phyloP scores from a whole-genome alignment of 495 filamentous ascomycete genomes.

The Hypoxylon perforatum region DNA sequence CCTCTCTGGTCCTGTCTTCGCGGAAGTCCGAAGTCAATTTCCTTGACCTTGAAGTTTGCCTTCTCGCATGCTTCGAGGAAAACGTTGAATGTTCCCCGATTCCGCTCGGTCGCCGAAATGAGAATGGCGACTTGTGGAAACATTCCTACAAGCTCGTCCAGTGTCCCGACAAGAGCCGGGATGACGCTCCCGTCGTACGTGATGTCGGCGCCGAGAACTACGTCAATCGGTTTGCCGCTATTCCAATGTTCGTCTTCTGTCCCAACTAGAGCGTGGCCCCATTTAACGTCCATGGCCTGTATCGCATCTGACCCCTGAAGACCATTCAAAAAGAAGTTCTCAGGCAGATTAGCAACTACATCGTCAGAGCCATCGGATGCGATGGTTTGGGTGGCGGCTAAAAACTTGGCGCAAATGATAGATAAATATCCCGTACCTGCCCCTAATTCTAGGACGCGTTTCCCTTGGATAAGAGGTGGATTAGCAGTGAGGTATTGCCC shows the following conservation, averaged over 20 bases:
- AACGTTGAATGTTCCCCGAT: conserved; percentile 55
- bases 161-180: conserved; percentile 56
- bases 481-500: conserved; percentile 71
- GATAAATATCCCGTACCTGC: conserved; percentile 89
- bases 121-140: conserved; percentile 53
- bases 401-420: conserved; percentile 79
- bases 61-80: conserved; percentile 53
- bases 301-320: conserved; percentile 59
- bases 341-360: conserved; percentile 74
- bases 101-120: conserved; percentile 62
- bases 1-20: conserved; percentile 52
- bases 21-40: conserved; percentile 50
- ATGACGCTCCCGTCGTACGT: conserved; percentile 61
- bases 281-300: conserved; percentile 64
- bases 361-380: conserved; percentile 84
- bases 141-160: conserved; percentile 53
- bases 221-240: conserved; percentile 53
- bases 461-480: conserved; percentile 58
- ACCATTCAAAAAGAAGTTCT: conserved; percentile 74
- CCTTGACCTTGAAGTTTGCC: conserved; percentile 46
- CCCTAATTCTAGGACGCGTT: conserved; percentile 84
- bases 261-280: conserved; percentile 67
- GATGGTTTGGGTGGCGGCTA: conserved; percentile 71
- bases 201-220: conserved; percentile 63
- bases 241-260: conserved; percentile 58